A percentile compares a stretch with the other conserved stretches of the same genome.
Evolutionary conservation across 1,139 yeast genomes (phyloP).

Genomic region (Casaregolazyma lundiana): DNA sequence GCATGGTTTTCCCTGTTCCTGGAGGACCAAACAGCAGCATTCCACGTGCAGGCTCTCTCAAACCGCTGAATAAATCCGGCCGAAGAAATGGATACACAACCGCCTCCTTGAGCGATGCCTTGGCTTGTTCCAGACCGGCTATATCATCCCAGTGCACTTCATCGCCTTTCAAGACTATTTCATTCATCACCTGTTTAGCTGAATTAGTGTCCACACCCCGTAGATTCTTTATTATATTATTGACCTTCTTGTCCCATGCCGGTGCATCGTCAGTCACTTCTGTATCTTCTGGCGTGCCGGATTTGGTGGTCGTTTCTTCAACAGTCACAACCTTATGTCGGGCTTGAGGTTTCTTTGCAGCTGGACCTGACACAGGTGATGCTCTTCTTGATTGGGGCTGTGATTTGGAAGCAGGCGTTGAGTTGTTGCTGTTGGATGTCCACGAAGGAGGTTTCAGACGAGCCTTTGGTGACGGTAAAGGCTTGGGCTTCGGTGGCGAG

Average conservation of each 20-base stretch:
- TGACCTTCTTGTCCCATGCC: slow-evolving; percentile 8
- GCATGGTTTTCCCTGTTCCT: slow-evolving; percentile 97
- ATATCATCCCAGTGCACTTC: slow-evolving; percentile 97
- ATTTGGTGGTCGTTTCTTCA: neutral
- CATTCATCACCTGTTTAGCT: slow-evolving; percentile 82
- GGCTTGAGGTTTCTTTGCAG: slow-evolving; percentile 4
- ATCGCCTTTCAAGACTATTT: slow-evolving; percentile 90
- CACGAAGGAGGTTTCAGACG: neutral
- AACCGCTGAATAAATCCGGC: slow-evolving; percentile 87
- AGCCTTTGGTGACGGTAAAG: slow-evolving; percentile 1
- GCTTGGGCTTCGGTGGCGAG: slow-evolving; percentile 7
- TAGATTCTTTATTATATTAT: slow-evolving; percentile 27
- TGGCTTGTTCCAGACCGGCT: slow-evolving; percentile 89
- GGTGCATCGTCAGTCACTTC: slow-evolving; percentile 3
- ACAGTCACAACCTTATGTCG: slow-evolving; percentile 5
- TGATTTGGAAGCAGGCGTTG: no score
- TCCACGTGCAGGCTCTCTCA: slow-evolving; percentile 94
- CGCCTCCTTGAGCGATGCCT: slow-evolving; percentile 85
- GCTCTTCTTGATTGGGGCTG: neutral
- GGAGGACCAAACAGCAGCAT: slow-evolving; percentile 97
- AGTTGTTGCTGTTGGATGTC: neutral
- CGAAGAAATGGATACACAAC: slow-evolving; percentile 94
- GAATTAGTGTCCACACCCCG: slow-evolving; percentile 56
- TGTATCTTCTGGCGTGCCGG: neutral
- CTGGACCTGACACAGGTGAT: neutral